Conservation (phyloP, 306 rosid genomes). For the Lathyrus aphaca region DNA sequence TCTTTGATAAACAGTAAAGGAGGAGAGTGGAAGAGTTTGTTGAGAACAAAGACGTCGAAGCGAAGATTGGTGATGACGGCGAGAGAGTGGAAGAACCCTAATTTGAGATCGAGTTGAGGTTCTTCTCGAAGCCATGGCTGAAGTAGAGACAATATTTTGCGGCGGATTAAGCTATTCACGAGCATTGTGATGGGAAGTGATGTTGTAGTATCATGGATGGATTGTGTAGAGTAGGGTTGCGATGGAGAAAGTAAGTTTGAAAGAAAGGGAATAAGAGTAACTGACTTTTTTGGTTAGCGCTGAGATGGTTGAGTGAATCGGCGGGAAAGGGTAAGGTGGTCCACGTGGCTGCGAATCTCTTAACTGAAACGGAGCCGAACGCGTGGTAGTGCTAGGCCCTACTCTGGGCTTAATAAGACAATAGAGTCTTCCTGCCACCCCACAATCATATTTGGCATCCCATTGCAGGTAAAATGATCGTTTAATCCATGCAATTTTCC, state of each 20-base stretch:
- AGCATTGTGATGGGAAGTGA: conserved; percentile 45
- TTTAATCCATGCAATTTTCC: too few relatives aligned
- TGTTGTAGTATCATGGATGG: conserved; percentile 18
- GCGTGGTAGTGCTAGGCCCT: conserved; percentile 14
- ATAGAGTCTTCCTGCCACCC: too few relatives aligned
- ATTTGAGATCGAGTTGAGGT: conserved; percentile 58
- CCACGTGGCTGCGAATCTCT: background rate
- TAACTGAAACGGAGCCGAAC: background rate
- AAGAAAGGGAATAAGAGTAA: conserved; percentile 14
- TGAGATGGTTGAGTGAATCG: conserved; percentile 31
- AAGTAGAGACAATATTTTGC: conserved; percentile 68
- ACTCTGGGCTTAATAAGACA: background rate
- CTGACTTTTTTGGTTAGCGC: background rate
- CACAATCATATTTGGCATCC: too few relatives aligned
- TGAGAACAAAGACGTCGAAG: conserved; percentile 58
- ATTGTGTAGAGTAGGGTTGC: conserved; percentile 5
- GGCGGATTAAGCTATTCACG: conserved; percentile 47
- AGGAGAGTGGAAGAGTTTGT: conserved; percentile 58
- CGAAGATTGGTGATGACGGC: conserved; percentile 59
- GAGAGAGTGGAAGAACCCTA: conserved; percentile 63
- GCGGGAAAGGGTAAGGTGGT: conserved; percentile 55
- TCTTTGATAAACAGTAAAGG: conserved; percentile 52
- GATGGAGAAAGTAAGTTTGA: conserved; percentile 1
- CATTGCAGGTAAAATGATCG: too few relatives aligned
- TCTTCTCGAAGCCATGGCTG: conserved; percentile 78